A percentile compares a stretch with the other conserved stretches of the same genome.
Conservation (phyloP, 1,284 basidiomycete genomes). For the Ceratobasidium theobromae region DNA sequence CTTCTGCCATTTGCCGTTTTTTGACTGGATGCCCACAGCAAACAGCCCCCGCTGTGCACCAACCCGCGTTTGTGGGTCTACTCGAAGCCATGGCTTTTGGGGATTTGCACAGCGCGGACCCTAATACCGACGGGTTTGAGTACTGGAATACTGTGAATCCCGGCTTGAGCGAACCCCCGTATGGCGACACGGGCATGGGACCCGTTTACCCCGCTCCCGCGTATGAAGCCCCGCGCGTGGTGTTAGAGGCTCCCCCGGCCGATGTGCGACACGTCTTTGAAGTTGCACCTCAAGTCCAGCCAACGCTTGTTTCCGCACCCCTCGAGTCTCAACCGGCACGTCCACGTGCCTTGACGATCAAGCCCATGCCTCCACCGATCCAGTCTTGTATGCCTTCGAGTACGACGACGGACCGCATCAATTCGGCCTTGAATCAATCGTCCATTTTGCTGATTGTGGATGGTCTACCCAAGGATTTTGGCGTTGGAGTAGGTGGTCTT, state of each 20-base stretch:
- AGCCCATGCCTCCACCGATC: conserved; percentile 25
- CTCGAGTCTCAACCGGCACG: not conserved
- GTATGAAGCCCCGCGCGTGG: not conserved
- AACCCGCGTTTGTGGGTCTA: conserved; percentile 23
- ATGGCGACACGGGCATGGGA: not conserved
- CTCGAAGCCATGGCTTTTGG: conserved; percentile 26
- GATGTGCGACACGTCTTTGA: not conserved
- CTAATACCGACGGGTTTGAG: not conserved
- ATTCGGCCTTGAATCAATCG: not conserved
- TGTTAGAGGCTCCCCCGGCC: not conserved
- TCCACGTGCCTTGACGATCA: conserved; percentile 12
- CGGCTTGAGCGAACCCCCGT: not conserved
- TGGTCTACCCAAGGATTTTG: conserved; percentile 19
- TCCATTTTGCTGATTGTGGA: conserved; percentile 16
- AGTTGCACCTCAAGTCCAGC: not conserved
- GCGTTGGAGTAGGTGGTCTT: conserved; percentile 13
- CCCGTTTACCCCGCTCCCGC: not conserved
- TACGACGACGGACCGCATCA: not conserved
- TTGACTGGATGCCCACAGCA: not conserved
- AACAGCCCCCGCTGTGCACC: conserved; percentile 21
- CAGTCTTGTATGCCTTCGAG: not conserved
- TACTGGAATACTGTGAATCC: not conserved
- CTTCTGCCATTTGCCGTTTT: not conserved
- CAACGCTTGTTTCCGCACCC: not conserved
- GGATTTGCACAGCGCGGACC: conserved; percentile 10